Conservation (phyloP, 208 protist genomes). For the Leptomonas seymouri region DNA sequence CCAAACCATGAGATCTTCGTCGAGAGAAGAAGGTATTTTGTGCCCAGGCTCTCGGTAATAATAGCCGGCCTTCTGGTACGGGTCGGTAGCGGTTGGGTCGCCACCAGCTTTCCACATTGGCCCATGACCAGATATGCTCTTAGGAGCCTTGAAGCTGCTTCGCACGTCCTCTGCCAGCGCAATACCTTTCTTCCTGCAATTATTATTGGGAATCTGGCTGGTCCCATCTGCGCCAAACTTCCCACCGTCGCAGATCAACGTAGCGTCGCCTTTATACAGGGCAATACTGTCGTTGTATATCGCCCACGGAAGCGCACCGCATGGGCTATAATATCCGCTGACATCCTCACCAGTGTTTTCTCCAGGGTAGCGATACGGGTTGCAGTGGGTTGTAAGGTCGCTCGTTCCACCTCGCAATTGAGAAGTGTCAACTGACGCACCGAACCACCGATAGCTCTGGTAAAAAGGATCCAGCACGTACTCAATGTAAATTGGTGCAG, state of each 20-base stretch:
- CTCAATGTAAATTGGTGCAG: slow-evolving; percentile 95
- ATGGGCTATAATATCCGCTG: slow-evolving; percentile 91
- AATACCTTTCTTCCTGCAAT: slow-evolving; percentile 92
- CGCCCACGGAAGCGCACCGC: slow-evolving; percentile 95
- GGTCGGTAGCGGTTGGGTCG: slow-evolving; percentile 46
- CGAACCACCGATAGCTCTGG: slow-evolving; percentile 98
- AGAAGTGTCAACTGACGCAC: slow-evolving; percentile 46
- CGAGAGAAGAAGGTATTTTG: slow-evolving; percentile 65
- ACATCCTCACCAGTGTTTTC: slow-evolving; percentile 38
- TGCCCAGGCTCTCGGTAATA: slow-evolving; percentile 86
- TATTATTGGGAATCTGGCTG: slow-evolving; percentile 30
- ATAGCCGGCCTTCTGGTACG: slow-evolving; percentile 75
- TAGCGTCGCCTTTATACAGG: slow-evolving; percentile 49
- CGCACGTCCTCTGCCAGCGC: slow-evolving; percentile 90
- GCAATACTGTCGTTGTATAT: slow-evolving; percentile 97
- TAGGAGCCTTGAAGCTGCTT: slow-evolving; percentile 77
- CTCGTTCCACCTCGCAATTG: slow-evolving; percentile 61
- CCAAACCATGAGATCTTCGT: slow-evolving; percentile 99
- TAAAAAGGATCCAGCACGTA: slow-evolving; percentile 97
- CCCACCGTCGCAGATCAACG: slow-evolving; percentile 81
- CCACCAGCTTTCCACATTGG: slow-evolving; percentile 47
- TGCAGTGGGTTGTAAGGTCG: slow-evolving; percentile 25
- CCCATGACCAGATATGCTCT: slow-evolving; percentile 31
- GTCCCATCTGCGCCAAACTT: slow-evolving; percentile 54
- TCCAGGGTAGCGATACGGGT: slow-evolving; percentile 72